Conservation (phyloP, 208 protist genomes). For the Blechomonas ayalai region DNA sequence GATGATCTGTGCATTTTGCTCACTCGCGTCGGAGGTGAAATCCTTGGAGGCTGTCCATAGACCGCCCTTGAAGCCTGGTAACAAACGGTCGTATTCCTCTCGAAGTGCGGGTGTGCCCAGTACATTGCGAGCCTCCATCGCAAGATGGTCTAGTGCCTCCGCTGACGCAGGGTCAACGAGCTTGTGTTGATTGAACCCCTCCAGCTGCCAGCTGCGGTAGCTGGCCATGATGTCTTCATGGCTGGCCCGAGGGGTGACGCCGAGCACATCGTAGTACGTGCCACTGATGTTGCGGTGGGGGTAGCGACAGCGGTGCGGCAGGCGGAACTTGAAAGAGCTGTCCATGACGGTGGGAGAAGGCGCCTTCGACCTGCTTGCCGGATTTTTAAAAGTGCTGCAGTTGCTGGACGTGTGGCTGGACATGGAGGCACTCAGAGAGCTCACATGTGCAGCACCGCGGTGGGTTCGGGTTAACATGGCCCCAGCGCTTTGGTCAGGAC, state of each 20-base stretch:
- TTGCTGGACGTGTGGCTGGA: slow-evolving; percentile 33
- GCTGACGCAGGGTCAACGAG: slow-evolving; percentile 39
- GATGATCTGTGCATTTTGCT: too few species aligned
- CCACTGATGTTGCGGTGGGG: slow-evolving; percentile 53
- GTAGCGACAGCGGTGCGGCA: slow-evolving; percentile 73
- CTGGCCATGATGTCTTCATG: slow-evolving; percentile 41
- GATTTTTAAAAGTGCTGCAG: slow-evolving; percentile 1
- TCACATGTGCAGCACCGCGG: slow-evolving; percentile 2
- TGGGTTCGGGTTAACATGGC: too few species aligned
- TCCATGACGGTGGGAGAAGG: background rate
- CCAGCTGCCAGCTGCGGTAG: slow-evolving; percentile 53
- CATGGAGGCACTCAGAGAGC: slow-evolving; percentile 8
- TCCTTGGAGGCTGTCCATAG: slow-evolving; percentile 1
- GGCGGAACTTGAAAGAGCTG: slow-evolving; percentile 36
- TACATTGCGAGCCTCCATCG: slow-evolving; percentile 81
- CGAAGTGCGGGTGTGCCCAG: slow-evolving; percentile 53
- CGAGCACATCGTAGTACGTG: slow-evolving; percentile 84
- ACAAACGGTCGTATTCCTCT: slow-evolving; percentile 53
- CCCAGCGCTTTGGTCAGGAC: too few species aligned
- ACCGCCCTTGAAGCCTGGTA: slow-evolving; percentile 8
- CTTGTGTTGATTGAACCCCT: slow-evolving; percentile 53
- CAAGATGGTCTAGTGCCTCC: slow-evolving; percentile 55
- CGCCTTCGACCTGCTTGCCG: background rate
- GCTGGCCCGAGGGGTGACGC: slow-evolving; percentile 26
- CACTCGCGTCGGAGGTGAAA: too few species aligned